A percentile compares a stretch with the other conserved stretches of the same genome.
phyloP scores from a whole-genome alignment of 2,329 filamentous ascomycete genomes.

The Ophiostoma quercus region DNA sequence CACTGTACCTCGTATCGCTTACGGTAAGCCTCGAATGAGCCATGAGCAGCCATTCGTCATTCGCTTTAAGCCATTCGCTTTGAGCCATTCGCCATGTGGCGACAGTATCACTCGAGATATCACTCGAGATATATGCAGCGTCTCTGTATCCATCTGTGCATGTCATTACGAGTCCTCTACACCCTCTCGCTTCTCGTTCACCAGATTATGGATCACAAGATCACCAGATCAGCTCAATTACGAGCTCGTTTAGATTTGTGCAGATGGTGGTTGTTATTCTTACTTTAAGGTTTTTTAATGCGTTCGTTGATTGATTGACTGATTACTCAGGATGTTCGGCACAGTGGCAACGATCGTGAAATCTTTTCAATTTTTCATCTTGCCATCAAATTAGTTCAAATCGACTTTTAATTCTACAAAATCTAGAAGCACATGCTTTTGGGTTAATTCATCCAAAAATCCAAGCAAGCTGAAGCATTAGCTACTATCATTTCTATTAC shows the following conservation, averaged over 20 bases:
- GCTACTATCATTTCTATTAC: neutral
- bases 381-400: too few relatives aligned
- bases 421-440: neutral
- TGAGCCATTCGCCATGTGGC: neutral
- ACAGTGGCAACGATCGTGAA: neutral
- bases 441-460: neutral
- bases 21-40: neutral
- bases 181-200: neutral
- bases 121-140: neutral
- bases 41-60: conserved; percentile 4
- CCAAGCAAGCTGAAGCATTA: neutral
- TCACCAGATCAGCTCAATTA: neutral
- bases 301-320: too few relatives aligned
- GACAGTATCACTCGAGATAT: neutral
- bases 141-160: neutral
- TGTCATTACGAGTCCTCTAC: neutral
- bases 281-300: neutral
- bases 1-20: conserved; percentile 4
- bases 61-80: neutral
- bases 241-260: neutral
- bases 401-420: neutral
- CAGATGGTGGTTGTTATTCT: neutral
- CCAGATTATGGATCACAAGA: neutral
- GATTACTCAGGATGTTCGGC: neutral
- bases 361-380: neutral